Evolutionary conservation across 163 green algal genomes (phyloP).

Genomic region (Coccomyxa subellipsoidea): DNA sequence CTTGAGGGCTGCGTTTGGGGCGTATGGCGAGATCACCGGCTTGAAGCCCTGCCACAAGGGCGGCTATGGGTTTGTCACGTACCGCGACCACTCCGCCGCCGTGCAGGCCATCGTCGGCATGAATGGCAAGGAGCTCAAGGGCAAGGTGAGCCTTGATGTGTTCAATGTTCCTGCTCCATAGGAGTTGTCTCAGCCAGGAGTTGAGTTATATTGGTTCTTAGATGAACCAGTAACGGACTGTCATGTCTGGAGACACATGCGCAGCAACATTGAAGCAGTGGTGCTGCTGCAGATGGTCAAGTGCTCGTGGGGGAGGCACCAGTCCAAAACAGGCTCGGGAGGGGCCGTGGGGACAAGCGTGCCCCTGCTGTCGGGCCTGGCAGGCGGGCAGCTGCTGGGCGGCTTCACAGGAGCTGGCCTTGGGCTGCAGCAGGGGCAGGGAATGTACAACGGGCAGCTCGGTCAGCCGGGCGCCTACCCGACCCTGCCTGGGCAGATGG

Average conservation of each 20-base stretch:
- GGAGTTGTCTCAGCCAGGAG: too few species aligned
- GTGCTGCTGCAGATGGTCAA: conserved; percentile 32
- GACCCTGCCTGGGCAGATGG: neutral
- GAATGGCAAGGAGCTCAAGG: conserved; percentile 38
- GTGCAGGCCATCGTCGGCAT: conserved; percentile 49
- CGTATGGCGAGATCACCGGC: conserved; percentile 20
- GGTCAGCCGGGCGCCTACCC: neutral
- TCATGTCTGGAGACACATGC: too few species aligned
- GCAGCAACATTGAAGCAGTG: neutral
- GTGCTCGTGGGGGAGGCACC: conserved; percentile 54
- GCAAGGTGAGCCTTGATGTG: conserved; percentile 25
- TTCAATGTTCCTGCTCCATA: too few species aligned
- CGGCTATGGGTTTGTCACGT: conserved; percentile 17
- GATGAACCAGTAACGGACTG: too few species aligned
- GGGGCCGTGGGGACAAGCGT: neutral
- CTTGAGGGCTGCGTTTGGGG: conserved; percentile 18
- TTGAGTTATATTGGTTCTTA: too few species aligned
- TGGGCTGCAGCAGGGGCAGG: neutral
- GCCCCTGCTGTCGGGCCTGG: neutral
- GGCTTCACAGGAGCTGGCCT: neutral
- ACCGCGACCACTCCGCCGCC: conserved; percentile 35
- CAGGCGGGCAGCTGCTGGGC: neutral
- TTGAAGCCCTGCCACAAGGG: conserved; percentile 30
- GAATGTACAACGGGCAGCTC: neutral
- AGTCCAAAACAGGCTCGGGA: conserved; percentile 4